Base-by-base conservation (phyloP, 768 basidiomycete species). In the Strobilomyces echinocephalus region DNA sequence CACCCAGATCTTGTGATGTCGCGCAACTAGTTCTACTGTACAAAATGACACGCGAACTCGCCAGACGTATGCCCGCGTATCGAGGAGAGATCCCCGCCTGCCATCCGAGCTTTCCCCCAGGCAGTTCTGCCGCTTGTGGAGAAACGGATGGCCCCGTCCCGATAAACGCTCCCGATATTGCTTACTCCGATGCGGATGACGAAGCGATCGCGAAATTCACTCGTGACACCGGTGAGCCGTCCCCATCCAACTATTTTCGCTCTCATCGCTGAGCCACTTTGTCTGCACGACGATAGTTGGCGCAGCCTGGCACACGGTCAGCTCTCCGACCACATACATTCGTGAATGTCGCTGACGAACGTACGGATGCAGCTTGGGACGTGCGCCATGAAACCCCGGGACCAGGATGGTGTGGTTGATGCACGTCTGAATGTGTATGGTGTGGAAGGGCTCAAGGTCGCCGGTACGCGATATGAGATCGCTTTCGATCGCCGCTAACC, bases 331-430 rank as follows among this genome's bases (percentile, higher is more conserved):
- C 4, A 24, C 6, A 20, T 1, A 8, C 24, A 5, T 14, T 4
- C 30, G 6, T 30, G 30, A 12, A 30, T 31, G n/a, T 5, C 10
- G 8, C 15, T 51, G n/a, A 57, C n/a, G 16, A 9, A 26, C 2
- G 2, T 4, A 7, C 31, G n/a, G 1, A 42, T 21, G 1, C 21
- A 84, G 82, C 71, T 83, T 5, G 84, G 84, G 35, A 87, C 85
- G 0, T 86, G 84, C 52, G 77, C 84, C 0, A 87, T 87, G 85
- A 85, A 84, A 64, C 75, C 82, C 1, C 76, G 78, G 1, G 73
- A 79, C 9, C 50, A 76, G 31, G 77, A 76, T 1, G 87, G 85
- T 4, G 86, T 88, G 9, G 82, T 88, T 7, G 83, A 88, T 59
- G 51, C 75, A 4, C 70, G 71, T 30, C 63, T 87, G 43, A 83